These are phyloP conservation scores for Plasmodium fragile DNA, from an alignment of 169 alveolate genomes.

Conservation along the genomic window DNA sequence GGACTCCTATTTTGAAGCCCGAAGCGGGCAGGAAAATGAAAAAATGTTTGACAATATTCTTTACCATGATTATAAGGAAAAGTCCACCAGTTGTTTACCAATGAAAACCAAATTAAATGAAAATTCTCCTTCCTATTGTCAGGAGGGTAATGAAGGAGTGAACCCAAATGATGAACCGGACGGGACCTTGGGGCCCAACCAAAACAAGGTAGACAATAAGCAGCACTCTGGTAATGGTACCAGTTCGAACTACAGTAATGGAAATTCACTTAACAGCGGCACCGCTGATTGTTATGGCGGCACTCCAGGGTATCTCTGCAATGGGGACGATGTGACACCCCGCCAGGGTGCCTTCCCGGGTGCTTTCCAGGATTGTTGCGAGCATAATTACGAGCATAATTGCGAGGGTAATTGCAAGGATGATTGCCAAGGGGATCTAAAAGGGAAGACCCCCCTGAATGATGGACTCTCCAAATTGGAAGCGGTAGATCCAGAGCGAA, in stretches of 20 bases:
- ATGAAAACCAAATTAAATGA: conserved; percentile 26
- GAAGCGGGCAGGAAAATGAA: conserved; percentile 13
- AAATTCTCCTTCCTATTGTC: not conserved
- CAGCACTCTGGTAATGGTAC: not conserved
- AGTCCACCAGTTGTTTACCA: not conserved
- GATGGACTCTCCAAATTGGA: not conserved
- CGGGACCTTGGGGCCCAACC: not conserved
- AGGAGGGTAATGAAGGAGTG: not conserved
- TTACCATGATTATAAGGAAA: conserved; percentile 34
- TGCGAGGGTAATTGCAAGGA: not conserved
- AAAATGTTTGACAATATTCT: conserved; percentile 1
- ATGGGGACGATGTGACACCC: not conserved
- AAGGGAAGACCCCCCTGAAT: not conserved
- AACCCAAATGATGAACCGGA: not conserved
- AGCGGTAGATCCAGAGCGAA: not conserved
- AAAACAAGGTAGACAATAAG: not conserved
- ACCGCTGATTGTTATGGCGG: not conserved
- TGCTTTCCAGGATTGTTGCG: not conserved
- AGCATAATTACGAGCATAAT: not conserved
- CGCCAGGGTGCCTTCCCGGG: not conserved
- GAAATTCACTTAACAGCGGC: not conserved
- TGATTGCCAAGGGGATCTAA: not conserved
- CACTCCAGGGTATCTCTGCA: not conserved
- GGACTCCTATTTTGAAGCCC: not conserved
- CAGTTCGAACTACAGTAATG: not conserved